Evolutionary conservation across 106 monocot genomes (phyloP), one percentile per base, ranked within the genome.

Genomic region (Acorus gramineus): DNA sequence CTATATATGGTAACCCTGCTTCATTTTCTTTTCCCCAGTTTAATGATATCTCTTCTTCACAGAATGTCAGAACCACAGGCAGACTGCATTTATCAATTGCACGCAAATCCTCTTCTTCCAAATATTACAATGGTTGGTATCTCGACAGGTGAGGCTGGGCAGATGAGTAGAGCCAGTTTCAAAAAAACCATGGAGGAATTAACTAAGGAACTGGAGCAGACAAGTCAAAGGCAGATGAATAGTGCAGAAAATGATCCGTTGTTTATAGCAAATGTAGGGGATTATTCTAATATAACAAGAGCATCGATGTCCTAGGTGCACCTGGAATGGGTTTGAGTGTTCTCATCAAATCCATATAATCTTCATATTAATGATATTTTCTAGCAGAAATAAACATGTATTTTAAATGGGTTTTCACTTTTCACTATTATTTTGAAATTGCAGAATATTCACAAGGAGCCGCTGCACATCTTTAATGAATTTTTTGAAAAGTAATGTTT

Each of bases 111-210:
- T 7, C 85, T 96, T 52, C 85, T 98, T 12, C 96, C 96, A 2
- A 88, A 88, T 55, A 91, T 98, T 46, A 98, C 87, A 11, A 92
- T 98, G 96, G 85, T 98, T 28, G 91, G 91, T 14, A 71, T 98
- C 9, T 80, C 90, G 12, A 85, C 81, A 57, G 79, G 82, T 47
- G 87, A 88, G 52, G 71, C 71, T 6, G 79, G 83, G 42, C 80
- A 92, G 59, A 65, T 74, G 66, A 92, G 75, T 73, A 85, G 63
- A 67, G 83, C 83, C 45, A 88, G 65, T 73, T 69, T 98, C 71
- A 98, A 92, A 78, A 98, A 82, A 66, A 85, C 80, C 43, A 88
- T 98, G 85, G 91, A 83, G 3, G 74, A 81, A 7, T 61, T 98
- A 63, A 91, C 91, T 9, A 76, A 79, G 66, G 96, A 91, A 48